Conservation (phyloP, 2,329 filamentous ascomycete species). For the Ophiosphaerella herpotricha region DNA sequence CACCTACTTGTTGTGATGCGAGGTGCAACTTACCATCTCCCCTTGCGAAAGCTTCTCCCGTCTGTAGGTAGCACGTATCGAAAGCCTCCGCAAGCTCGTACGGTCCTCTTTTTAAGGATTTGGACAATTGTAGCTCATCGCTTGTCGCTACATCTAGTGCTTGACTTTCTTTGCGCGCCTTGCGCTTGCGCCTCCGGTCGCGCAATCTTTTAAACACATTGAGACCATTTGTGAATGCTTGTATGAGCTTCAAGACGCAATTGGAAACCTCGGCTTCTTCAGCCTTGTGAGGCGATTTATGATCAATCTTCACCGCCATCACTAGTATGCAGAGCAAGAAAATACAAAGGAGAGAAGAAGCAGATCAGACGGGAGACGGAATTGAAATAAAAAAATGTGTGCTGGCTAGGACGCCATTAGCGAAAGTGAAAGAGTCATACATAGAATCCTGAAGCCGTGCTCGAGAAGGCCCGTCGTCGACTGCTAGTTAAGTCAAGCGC, state of each 20-base stretch:
- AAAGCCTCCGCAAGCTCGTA: slow-evolving; percentile 51
- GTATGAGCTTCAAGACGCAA: slow-evolving; percentile 49
- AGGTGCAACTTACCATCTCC: slow-evolving; percentile 49
- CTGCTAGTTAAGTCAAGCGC: slow-evolving; percentile 15
- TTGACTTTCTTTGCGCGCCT: slow-evolving; percentile 28
- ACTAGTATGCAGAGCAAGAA: slow-evolving; percentile 9
- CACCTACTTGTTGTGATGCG: not conserved
- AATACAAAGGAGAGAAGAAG: slow-evolving; percentile 12
- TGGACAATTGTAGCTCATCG: slow-evolving; percentile 46
- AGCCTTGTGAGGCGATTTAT: slow-evolving; percentile 20
- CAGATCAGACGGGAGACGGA: slow-evolving; percentile 9
- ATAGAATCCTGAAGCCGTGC: slow-evolving; percentile 23
- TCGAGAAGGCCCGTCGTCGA: slow-evolving; percentile 15
- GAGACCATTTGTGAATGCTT: slow-evolving; percentile 51
- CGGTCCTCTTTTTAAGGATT: slow-evolving; percentile 48
- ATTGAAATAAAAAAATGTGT: slow-evolving; percentile 22
- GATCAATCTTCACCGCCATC: slow-evolving; percentile 31
- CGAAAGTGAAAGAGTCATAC: slow-evolving; percentile 23
- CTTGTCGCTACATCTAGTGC: slow-evolving; percentile 26
- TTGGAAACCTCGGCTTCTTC: slow-evolving; percentile 35
- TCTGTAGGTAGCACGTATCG: slow-evolving; percentile 42
- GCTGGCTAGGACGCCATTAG: slow-evolving; percentile 23
- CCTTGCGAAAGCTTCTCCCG: slow-evolving; percentile 47
- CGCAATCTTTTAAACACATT: slow-evolving; percentile 52
- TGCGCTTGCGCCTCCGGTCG: slow-evolving; percentile 39